Conservation (phyloP, 257 asterid genomes). For the Solanum pinnatisectum region DNA sequence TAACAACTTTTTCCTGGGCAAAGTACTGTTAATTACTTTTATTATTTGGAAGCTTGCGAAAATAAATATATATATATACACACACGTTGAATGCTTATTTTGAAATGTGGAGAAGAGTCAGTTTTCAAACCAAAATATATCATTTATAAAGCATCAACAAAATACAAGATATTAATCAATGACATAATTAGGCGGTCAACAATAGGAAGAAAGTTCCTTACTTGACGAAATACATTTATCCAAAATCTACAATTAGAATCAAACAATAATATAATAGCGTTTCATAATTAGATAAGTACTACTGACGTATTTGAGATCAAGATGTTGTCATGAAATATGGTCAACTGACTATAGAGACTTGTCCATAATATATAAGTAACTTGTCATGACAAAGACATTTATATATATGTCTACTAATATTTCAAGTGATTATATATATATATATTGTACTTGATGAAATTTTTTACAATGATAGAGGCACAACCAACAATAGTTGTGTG, state of each 20-base stretch:
- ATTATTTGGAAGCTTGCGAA: too few species aligned
- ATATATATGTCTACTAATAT: not conserved
- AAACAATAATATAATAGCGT: not conserved
- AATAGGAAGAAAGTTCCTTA: not conserved
- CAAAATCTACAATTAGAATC: not conserved
- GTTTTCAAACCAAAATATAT: too few species aligned
- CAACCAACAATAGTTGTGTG: too few species aligned
- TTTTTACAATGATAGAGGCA: too few species aligned
- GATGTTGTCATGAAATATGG: not conserved
- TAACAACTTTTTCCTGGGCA: too few species aligned
- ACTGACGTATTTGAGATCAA: not conserved
- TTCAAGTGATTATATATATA: not conserved
- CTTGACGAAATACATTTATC: not conserved
- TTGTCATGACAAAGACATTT: not conserved
- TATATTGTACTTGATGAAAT: not conserved
- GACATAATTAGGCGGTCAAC: too few species aligned
- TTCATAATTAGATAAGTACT: not conserved
- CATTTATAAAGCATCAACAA: too few species aligned
- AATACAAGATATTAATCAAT: not conserved
- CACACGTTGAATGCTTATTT: too few species aligned
- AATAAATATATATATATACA: too few species aligned
- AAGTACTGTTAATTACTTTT: too few species aligned
- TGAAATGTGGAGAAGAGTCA: too few species aligned
- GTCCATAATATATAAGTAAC: not conserved
- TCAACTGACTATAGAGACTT: not conserved